Conservation (phyloP, 225 moss, liverwort and hornwort species). For the Bryoerythrophyllum caledonicum region DNA sequence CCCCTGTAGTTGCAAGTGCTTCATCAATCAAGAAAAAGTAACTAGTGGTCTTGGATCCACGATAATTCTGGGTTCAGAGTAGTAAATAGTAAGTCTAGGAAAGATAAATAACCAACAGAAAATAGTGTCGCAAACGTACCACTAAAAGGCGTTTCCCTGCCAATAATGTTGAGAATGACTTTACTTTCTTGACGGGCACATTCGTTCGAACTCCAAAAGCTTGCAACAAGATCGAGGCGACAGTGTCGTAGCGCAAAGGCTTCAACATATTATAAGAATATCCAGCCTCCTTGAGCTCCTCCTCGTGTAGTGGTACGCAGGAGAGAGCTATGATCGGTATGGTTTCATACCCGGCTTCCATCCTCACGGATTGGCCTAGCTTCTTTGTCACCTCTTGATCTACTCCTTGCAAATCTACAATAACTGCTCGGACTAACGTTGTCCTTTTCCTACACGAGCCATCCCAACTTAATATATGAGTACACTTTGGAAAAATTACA, state of each 20-base stretch:
- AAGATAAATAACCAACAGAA: neutral
- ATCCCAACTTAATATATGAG: slow-evolving; percentile 13
- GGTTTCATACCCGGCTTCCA: slow-evolving; percentile 27
- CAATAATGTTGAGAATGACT: slow-evolving; percentile 48
- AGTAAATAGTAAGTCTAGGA: too few species aligned
- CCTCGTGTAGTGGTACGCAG: slow-evolving; percentile 23
- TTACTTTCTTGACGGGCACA: slow-evolving; percentile 29
- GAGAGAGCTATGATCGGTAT: slow-evolving; percentile 59
- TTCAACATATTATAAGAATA: slow-evolving; percentile 52
- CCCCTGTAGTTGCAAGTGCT: slow-evolving; percentile 1
- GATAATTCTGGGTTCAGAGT: neutral
- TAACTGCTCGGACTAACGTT: slow-evolving; percentile 42
- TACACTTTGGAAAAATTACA: neutral
- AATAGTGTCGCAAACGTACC: slow-evolving; percentile 37
- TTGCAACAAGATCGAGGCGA: slow-evolving; percentile 53
- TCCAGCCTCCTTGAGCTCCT: slow-evolving; percentile 52
- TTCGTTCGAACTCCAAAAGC: slow-evolving; percentile 55
- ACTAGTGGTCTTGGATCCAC: neutral
- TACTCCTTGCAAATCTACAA: slow-evolving; percentile 69
- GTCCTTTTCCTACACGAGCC: slow-evolving; percentile 36
- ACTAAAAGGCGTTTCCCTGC: slow-evolving; percentile 63
- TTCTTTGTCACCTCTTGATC: slow-evolving; percentile 36
- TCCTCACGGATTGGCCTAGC: slow-evolving; percentile 42
- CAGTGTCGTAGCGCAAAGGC: slow-evolving; percentile 61
- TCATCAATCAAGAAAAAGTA: neutral